Conservation (phyloP, 2,329 filamentous ascomycete species). For the Didymellaceae sp. region DNA sequence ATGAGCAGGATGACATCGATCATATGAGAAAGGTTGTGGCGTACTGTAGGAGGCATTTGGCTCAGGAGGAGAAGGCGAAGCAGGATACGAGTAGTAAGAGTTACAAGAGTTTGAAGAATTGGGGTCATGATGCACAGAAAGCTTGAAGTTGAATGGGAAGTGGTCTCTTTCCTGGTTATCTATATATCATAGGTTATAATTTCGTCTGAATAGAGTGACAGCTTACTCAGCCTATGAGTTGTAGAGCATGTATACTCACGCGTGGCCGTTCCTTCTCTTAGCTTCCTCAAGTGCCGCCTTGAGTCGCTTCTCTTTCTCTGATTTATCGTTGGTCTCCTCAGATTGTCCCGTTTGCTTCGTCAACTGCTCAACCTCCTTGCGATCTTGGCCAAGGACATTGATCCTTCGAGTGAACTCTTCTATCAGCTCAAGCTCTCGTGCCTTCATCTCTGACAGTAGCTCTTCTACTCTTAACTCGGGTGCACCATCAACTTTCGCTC, state of each 20-base stretch:
- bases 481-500: conserved; percentile 56
- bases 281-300: conserved; percentile 60
- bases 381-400: conserved; percentile 46
- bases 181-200: too few relatives aligned
- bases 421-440: conserved; percentile 40
- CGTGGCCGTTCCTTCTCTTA: conserved; percentile 59
- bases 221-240: neutral
- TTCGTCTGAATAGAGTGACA: neutral
- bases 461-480: conserved; percentile 50
- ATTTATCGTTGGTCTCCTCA: conserved; percentile 37
- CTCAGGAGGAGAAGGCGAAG: conserved; percentile 66
- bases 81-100: conserved; percentile 61
- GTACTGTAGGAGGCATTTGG: conserved; percentile 71
- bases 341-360: conserved; percentile 16
- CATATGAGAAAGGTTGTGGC: conserved; percentile 70
- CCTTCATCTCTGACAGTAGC: conserved; percentile 44
- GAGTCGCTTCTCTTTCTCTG: conserved; percentile 56
- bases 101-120: conserved; percentile 55
- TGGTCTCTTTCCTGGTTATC: too few relatives aligned
- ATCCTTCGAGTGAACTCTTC: conserved; percentile 49
- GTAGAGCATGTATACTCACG: neutral
- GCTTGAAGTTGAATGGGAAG: too few relatives aligned
- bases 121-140: conserved; percentile 48
- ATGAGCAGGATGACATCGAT: conserved; percentile 62
- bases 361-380: conserved; percentile 41